Base-by-base conservation (phyloP, 148 eudicot genomes). In the Rhododendron molle region DNA sequence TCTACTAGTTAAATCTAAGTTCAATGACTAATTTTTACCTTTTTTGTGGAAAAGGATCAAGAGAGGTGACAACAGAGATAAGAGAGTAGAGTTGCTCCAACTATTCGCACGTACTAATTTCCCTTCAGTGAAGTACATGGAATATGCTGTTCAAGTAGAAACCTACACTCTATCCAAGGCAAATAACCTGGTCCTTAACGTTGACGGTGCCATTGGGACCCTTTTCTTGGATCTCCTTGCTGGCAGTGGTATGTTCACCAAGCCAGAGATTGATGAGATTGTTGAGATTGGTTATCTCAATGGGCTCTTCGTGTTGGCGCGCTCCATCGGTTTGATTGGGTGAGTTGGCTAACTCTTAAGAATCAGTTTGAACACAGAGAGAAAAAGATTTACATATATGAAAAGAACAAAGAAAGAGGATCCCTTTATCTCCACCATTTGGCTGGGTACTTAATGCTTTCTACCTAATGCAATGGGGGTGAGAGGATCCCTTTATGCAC, bases 81-180 rank as follows among this genome's bases (percentile, higher is more conserved):
- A 96, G 94, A 92, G 99, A 89, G 99, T 96, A 47, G 99, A 96
- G 87, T 91, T 96, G 78, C 93, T 96, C 49, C 99, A 96, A 83
- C 82, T 81, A 67, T 95, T 94, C 84, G 98, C 94, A 43, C 94
- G 99, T 49, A 88, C 94, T 38, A 92, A 95, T 89, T 96, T 96
- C 81, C 99, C 99, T 7, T 92, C 98, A n/a, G 97, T 94, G 44
- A 95, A 96, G 85, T 96, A 96, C 94, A 96, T 96, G 99, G 98
- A 96, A 84, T 96, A 94, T 89, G 99, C 99, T 60, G 98, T 96
- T 84, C 88, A 95, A 86, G 99, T 96, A 47, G 99, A 96, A 86
- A 94, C 94, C 87, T 96, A 96, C 89, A 96, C 99, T 46, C 98
- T 96, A 60, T 91, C 99, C 78, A 96, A 96, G 93, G 93, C 99